phyloP scores from a whole-genome alignment of 2,329 filamentous ascomycete species.

The Penicillium aurantiogriseum region DNA sequence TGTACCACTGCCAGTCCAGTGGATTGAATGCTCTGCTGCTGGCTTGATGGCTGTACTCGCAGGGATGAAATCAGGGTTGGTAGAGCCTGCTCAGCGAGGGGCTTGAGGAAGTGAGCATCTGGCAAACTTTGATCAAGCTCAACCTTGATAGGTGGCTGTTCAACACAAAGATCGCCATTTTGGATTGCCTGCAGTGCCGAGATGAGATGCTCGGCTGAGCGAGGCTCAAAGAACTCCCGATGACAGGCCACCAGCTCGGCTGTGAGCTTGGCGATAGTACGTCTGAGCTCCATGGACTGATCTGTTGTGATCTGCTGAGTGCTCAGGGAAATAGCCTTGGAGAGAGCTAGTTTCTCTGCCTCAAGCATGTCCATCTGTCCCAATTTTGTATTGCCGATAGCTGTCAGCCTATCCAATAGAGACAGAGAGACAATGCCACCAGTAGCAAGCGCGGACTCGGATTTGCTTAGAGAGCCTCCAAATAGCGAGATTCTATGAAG shows the following conservation, averaged over 20 bases:
- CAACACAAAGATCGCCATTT: constrained; percentile 18
- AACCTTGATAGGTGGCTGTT: constrained; percentile 14
- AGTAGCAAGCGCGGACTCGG: constrained; percentile 46
- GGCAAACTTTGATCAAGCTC: constrained; percentile 23
- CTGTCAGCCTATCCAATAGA: constrained; percentile 57
- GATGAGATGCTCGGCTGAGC: constrained; percentile 27
- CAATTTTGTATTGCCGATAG: constrained; percentile 55
- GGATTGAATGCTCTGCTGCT: constrained; percentile 29
- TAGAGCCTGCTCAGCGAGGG: constrained; percentile 31
- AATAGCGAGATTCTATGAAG: constrained; percentile 40
- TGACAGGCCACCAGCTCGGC: constrained; percentile 38
- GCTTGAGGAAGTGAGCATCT: constrained; percentile 38
- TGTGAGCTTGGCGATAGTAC: constrained; percentile 44
- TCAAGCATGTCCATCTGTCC: constrained; percentile 63
- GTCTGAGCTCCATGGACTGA: constrained; percentile 51
- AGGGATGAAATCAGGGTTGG: constrained; percentile 31
- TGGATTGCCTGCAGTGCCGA: constrained; percentile 27
- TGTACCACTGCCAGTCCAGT: constrained; percentile 69
- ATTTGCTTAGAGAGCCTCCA: constrained; percentile 31
- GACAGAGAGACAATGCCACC: constrained; percentile 50
- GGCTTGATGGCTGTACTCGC: constrained; percentile 8
- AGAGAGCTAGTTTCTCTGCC: constrained; percentile 62
- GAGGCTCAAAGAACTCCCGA: constrained; percentile 33
- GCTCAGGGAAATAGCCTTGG: constrained; percentile 54
- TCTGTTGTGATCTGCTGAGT: constrained; percentile 52